Base-by-base conservation (phyloP, 306 rosid species). In the Glycyrrhiza uralensis region DNA sequence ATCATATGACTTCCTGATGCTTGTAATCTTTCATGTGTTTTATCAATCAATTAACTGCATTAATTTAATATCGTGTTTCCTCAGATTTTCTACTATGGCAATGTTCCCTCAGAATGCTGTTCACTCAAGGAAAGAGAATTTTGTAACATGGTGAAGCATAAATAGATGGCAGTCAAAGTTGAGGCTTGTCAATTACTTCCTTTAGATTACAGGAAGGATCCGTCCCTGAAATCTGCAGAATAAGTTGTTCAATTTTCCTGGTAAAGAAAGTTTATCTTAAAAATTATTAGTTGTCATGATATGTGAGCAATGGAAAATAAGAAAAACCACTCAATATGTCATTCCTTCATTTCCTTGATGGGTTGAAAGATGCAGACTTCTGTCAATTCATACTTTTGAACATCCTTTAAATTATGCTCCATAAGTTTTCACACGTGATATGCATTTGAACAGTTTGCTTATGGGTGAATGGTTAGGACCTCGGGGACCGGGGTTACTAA, bases 121-220 rank as follows among this genome's bases (percentile, higher is more conserved):
- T 44, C 75, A 8, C 50, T 7, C 69, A 26, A 64, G 61, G 61
- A 39, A 57, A 61, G 52, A 41, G 77, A 66, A 52, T 58, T 45
- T 76, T 36, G 65, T 45, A 79, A 52, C 73, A 59, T 23, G 35
- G 45, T 76, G 74, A 72, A 76, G 82, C 75, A 47, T 68, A 78
- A 72, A 57, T 66, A 72, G 71, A 76, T 83, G 85, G 80, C 60
- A 54, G 63, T 76, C 56, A 67, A 72, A 22, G 44, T 67, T 54
- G 77, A 72, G 67, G 77, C 38, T 59, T 72, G 36, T 71, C 64
- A 64, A 3, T 83, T 70, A 49, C 75, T 38, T 74, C 61, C 62
- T 39, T 63, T 79, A 12, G 46, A 17, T 69, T 30, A 39, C 69
- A 69, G 50, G 75, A 75, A 57, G 67, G 72, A 75, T 58, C 56